A percentile compares a stretch with the other conserved stretches of the same genome.
These are phyloP conservation scores for Oenanthe javanica DNA, from an alignment of 140 eudicot genomes.

Conservation along the genomic window DNA sequence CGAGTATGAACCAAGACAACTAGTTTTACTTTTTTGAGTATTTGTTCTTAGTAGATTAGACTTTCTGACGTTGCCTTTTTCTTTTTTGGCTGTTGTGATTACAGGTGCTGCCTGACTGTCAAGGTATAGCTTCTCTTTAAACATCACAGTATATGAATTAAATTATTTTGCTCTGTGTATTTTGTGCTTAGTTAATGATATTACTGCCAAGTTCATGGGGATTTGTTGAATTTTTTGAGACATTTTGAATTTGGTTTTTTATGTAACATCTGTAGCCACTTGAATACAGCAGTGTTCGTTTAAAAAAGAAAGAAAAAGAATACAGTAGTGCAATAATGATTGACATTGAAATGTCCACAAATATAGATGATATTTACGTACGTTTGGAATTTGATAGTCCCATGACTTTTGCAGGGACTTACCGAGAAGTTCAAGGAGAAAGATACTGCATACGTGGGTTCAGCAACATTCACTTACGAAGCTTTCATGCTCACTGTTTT, in stretches of 20 bases:
- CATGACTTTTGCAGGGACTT: conserved; percentile 54
- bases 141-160: neutral
- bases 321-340: neutral
- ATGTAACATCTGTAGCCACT: neutral
- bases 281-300: too few relatives aligned
- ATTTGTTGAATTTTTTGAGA: neutral
- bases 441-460: conserved; percentile 59
- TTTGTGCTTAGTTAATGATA: neutral
- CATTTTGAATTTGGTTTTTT: neutral
- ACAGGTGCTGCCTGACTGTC: conserved; percentile 95
- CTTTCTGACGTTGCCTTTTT: neutral
- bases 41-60: neutral
- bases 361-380: neutral
- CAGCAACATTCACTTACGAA: conserved; percentile 77
- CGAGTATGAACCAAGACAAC: conserved; percentile 40
- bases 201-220: neutral
- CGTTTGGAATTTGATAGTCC: neutral
- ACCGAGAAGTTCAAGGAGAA: conserved; percentile 95
- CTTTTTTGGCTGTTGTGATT: conserved; percentile 11
- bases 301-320: too few relatives aligned
- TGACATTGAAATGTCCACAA: neutral
- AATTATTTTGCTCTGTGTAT: neutral
- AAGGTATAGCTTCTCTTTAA: conserved; percentile 38
- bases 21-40: neutral
- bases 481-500: conserved; percentile 74